A percentile compares a stretch with the other conserved stretches of the same genome.
Evolutionary conservation across 1,284 basidiomycete species (phyloP).

Genomic region (Ustilago curta): DNA sequence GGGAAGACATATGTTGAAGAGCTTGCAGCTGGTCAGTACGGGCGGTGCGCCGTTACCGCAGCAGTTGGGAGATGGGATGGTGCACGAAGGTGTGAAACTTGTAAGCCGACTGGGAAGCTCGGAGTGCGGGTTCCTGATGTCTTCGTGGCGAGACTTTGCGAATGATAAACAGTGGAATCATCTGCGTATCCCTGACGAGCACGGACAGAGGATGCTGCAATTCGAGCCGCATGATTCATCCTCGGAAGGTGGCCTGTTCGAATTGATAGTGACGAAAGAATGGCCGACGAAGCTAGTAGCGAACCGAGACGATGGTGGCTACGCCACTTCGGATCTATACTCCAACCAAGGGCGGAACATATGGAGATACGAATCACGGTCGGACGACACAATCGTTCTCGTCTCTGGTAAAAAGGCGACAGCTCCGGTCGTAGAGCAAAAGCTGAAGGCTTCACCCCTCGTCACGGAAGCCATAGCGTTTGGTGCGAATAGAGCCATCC

Average conservation of each 20-base stretch:
- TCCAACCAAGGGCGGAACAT: conserved; percentile 15
- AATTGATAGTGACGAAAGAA: conserved; percentile 45
- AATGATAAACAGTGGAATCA: conserved; percentile 77
- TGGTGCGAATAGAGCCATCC: conserved; percentile 52
- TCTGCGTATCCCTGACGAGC: conserved; percentile 71
- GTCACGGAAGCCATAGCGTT: conserved; percentile 56
- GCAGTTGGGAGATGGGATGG: conserved; percentile 75
- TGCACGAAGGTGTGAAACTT: conserved; percentile 73
- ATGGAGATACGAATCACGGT: conserved; percentile 51
- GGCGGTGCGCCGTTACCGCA: conserved; percentile 71
- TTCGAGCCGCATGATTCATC: conserved; percentile 33
- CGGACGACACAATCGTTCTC: conserved; percentile 57
- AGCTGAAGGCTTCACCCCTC: conserved; percentile 24
- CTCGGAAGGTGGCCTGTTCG: conserved; percentile 21
- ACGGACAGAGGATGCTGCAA: conserved; percentile 32
- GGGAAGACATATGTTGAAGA: conserved; percentile 71
- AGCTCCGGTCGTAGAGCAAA: conserved; percentile 34
- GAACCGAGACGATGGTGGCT: conserved; percentile 47
- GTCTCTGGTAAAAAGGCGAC: conserved; percentile 57
- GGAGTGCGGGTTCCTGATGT: conserved; percentile 72
- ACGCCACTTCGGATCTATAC: conserved; percentile 57
- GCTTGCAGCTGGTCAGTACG: conserved; percentile 74
- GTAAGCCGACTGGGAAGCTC: conserved; percentile 74
- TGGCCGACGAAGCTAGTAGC: conserved; percentile 60
- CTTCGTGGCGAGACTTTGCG: conserved; percentile 73